Conservation (phyloP, 2,329 filamentous ascomycete genomes). For the Fusarium vanettenii region DNA sequence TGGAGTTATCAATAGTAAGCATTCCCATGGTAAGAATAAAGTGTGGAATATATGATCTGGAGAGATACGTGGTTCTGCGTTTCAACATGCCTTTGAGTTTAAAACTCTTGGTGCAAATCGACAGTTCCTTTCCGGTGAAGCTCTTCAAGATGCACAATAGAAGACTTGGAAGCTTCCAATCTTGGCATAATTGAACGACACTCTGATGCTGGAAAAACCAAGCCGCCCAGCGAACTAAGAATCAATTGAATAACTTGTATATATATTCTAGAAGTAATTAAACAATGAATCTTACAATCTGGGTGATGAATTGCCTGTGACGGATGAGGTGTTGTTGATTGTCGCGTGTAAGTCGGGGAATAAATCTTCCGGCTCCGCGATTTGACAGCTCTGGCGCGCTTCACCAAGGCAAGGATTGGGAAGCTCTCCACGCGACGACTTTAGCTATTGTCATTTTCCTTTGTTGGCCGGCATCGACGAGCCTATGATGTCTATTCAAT, state of each 20-base stretch:
- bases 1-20: not conserved
- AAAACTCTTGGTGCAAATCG: not conserved
- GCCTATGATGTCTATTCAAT: constrained; percentile 30
- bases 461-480: constrained; percentile 30
- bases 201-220: not conserved
- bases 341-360: constrained; percentile 39
- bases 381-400: constrained; percentile 33
- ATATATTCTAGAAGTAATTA: not conserved
- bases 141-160: not conserved
- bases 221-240: not conserved
- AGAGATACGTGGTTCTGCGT: not conserved
- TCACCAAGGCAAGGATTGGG: constrained; percentile 32
- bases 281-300: not conserved
- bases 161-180: not conserved
- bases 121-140: not conserved
- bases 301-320: not conserved
- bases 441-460: constrained; percentile 22
- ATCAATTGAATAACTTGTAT: not conserved
- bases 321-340: not conserved
- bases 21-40: not conserved
- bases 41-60: no score
- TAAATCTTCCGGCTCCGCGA: constrained; percentile 30
- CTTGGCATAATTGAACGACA: not conserved
- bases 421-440: constrained; percentile 37
- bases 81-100: not conserved